Base-by-base conservation (phyloP, 192 early-diverging fungal species). In the Chytriomyces sp. region DNA sequence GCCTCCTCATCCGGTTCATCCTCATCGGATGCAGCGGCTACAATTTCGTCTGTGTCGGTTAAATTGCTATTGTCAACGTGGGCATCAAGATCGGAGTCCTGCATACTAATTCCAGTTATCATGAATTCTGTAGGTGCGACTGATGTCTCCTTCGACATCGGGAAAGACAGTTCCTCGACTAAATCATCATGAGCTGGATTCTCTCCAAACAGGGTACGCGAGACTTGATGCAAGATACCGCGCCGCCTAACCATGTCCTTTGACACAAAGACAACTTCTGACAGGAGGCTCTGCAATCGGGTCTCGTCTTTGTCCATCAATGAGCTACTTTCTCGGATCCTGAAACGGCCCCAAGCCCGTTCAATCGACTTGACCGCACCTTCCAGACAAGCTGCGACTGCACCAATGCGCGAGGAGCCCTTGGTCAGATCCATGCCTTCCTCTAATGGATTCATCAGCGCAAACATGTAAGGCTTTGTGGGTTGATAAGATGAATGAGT, bases 31-130 rank as follows among this genome's bases (percentile, higher is more conserved):
- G n/a, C n/a, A n/a, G n/a, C n/a, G n/a, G n/a, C n/a, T n/a, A n/a
- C n/a, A n/a, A n/a, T n/a, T n/a, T n/a, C n/a, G n/a, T n/a, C n/a
- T n/a, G n/a, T n/a, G n/a, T n/a, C n/a, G n/a, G n/a, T n/a, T n/a
- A n/a, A n/a, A n/a, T n/a, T n/a, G n/a, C n/a, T n/a, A n/a, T n/a
- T n/a, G n/a, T n/a, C n/a, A n/a, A n/a, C n/a, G n/a, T n/a, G n/a
- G n/a, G n/a, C n/a, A n/a, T n/a, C n/a, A n/a, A n/a, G n/a, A n/a
- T 30, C 54, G 22, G 54, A 56, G 30, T 56, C 54, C 22, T 56
- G 54, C 54, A 56, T 56, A n/a, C n/a, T 56, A 25, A 56, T 56
- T 56, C 54, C 54, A 49, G n/a, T n/a, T n/a, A n/a, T n/a, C n/a
- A n/a, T n/a, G n/a, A n/a, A n/a, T n/a, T n/a, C n/a, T n/a, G n/a